Conservation (phyloP, 331 rosid genomes). For the Spiraea crenata region DNA sequence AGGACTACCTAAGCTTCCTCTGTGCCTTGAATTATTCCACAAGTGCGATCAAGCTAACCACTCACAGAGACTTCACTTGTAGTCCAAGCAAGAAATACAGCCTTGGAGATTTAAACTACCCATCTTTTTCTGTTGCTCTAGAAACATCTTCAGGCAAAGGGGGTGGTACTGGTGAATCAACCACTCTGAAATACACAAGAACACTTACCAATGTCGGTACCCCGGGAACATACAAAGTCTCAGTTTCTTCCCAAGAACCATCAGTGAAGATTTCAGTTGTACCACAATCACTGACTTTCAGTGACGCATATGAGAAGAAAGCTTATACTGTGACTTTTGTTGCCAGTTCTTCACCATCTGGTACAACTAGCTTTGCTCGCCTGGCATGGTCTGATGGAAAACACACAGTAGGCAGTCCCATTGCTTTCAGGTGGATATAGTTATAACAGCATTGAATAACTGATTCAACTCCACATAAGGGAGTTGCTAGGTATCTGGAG, state of each 20-base stretch:
- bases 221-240: constrained; percentile 56
- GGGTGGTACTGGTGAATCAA: constrained; percentile 40
- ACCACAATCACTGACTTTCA: constrained; percentile 65
- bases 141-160: constrained; percentile 45
- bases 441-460: constrained; percentile 17
- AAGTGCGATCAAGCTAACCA: constrained; percentile 40
- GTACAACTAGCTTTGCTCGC: constrained; percentile 58
- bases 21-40: constrained; percentile 78
- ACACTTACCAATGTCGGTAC: constrained; percentile 75
- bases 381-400: constrained; percentile 91
- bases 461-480: constrained; percentile 13
- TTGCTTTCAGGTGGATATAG: constrained; percentile 80
- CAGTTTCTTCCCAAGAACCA: constrained; percentile 38
- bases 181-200: constrained; percentile 56
- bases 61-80: constrained; percentile 53
- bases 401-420: constrained; percentile 66
- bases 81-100: constrained; percentile 47
- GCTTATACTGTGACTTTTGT: constrained; percentile 68
- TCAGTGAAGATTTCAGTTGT: constrained; percentile 63
- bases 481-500: neutral
- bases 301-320: constrained; percentile 45
- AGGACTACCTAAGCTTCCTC: constrained; percentile 71
- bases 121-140: constrained; percentile 76
- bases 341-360: constrained; percentile 54
- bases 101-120: constrained; percentile 75